Evolutionary conservation across 805 yeast species (phyloP).

Genomic region (Candida nemodendra): DNA sequence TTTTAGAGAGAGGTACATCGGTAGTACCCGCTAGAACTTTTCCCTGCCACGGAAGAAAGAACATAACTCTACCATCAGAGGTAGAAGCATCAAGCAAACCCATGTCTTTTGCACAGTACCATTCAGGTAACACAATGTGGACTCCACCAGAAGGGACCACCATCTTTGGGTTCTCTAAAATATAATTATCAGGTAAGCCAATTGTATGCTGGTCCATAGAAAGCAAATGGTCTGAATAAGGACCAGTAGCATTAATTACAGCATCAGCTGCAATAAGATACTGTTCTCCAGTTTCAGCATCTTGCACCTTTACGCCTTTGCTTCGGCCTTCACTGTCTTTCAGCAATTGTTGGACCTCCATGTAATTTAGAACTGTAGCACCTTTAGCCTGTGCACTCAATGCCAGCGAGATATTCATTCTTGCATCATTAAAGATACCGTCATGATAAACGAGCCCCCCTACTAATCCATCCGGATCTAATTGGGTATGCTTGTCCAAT

Average conservation of each 20-base stretch:
- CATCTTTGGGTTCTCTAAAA: slow-evolving; percentile 55
- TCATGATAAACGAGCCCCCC: slow-evolving; percentile 94
- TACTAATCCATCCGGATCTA: slow-evolving; percentile 73
- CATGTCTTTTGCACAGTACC: slow-evolving; percentile 81
- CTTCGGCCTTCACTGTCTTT: slow-evolving; percentile 63
- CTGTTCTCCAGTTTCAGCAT: slow-evolving; percentile 64
- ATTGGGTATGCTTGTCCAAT: slow-evolving; percentile 77
- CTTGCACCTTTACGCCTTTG: slow-evolving; percentile 73
- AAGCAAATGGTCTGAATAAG: slow-evolving; percentile 79
- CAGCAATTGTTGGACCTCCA: slow-evolving; percentile 71
- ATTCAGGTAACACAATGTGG: slow-evolving; percentile 88
- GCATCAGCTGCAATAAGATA: slow-evolving; percentile 65
- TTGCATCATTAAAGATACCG: slow-evolving; percentile 89
- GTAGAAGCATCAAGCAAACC: slow-evolving; percentile 92
- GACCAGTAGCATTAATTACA: slow-evolving; percentile 92
- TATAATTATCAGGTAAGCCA: slow-evolving; percentile 50
- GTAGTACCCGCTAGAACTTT: slow-evolving; percentile 96
- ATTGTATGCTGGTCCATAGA: slow-evolving; percentile 77
- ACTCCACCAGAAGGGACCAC: slow-evolving; percentile 96
- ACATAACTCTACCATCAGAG: slow-evolving; percentile 93
- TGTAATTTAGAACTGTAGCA: slow-evolving; percentile 85
- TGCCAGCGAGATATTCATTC: slow-evolving; percentile 86
- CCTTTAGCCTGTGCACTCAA: slow-evolving; percentile 83
- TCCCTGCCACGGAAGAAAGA: slow-evolving; percentile 98
- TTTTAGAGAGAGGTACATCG: slow-evolving; percentile 75